Base-by-base conservation (phyloP, 768 basidiomycete genomes). In the Suillus plorans region DNA sequence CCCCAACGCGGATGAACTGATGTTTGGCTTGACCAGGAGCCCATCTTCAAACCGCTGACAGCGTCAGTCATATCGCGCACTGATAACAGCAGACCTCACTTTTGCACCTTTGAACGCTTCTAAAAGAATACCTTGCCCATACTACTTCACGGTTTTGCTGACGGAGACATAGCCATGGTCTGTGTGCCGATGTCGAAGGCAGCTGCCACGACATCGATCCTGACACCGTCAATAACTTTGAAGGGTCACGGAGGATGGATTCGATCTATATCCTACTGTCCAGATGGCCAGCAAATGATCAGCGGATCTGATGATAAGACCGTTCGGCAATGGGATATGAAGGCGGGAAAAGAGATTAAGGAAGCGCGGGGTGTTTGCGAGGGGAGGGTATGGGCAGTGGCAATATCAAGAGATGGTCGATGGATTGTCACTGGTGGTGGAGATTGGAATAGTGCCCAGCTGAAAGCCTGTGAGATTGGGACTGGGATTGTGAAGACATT, bases 391-490 rank as follows among this genome's bases (percentile, higher is more conserved):
- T 13, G 4, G 7, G n/a, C 36, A 1, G n/a, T 37, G 13, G 34
- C n/a, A 1, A n/a, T 57, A 22, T 37, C 55, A 22, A 37, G 13
- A 6, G n/a, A 57, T 22, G 36, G 56, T 16, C 56, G 8, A 22
- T 57, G 56, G 56, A 14, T 22, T 22, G 37, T 37, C 36, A 39
- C n/a, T 14, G 36, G 7, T 28, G 49, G 36, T 37, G 36, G 55
- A 4, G n/a, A 57, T 22, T 0, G 0, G 6, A 2, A 22, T 2
- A 0, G 2, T 2, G 55, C 6, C n/a, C n/a, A 57, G 7, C n/a
- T 57, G 13, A 57, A 39, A 57, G 36, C 8, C 13, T 57, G 56
- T 5, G 36, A 57, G 36, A n/a, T 16, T 37, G 36, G 22, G 18
- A 53, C 16, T 0, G 52, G 52, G 16, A 53, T 53, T 18, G 7